These are phyloP conservation scores for Xylogone sp. DNA, from an alignment of 2,329 filamentous ascomycete species.

Conservation along the genomic window DNA sequence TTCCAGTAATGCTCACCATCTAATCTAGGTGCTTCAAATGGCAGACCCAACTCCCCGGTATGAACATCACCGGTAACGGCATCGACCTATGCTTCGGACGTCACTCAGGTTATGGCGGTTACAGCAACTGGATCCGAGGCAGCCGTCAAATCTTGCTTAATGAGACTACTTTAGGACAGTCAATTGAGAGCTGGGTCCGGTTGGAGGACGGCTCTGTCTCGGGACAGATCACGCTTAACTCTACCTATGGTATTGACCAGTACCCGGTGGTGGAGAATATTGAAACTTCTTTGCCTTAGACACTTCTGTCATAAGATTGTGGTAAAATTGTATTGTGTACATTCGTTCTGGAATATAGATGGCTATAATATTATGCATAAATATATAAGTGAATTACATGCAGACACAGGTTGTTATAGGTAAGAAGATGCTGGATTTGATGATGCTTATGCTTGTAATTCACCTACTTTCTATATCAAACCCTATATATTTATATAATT, in stretches of 20 bases:
- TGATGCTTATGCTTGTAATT: no score
- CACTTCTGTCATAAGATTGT: no score
- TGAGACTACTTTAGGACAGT: neutral
- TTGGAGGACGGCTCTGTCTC: conserved; percentile 3
- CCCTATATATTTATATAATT: no score
- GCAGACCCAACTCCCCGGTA: conserved; percentile 15
- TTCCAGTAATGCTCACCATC: no score
- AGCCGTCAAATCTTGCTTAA: conserved; percentile 5
- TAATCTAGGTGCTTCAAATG: neutral
- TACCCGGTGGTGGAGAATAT: neutral
- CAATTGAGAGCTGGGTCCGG: conserved; percentile 3
- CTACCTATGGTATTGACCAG: conserved; percentile 6
- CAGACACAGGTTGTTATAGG: no score
- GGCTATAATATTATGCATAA: no score
- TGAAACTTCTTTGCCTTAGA: neutral
- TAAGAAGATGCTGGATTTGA: no score
- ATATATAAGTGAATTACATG: no score
- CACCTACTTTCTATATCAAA: no score
- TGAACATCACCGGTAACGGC: conserved; percentile 25
- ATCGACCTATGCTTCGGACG: conserved; percentile 34
- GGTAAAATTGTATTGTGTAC: no score
- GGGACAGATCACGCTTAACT: conserved; percentile 5
- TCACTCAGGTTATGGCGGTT: conserved; percentile 41
- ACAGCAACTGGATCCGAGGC: conserved; percentile 1
- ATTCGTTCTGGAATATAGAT: no score